phyloP scores from a whole-genome alignment of 257 asterid genomes.

The Vinca minor region DNA sequence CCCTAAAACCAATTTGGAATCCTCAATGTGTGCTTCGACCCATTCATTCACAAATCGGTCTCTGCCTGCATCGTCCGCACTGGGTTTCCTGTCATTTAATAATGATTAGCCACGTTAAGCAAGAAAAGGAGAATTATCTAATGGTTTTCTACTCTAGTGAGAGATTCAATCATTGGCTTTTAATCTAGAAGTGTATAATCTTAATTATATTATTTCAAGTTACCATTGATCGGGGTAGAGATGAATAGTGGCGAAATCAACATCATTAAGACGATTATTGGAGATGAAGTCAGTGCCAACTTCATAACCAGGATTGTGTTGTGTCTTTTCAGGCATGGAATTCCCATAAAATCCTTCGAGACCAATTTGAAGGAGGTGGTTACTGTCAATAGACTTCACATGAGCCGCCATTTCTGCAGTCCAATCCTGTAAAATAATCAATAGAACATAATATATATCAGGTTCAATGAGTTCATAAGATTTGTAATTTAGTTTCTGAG shows the following conservation, averaged over 20 bases:
- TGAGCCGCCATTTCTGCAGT: conserved; percentile 39
- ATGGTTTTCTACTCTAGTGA: too few relatives aligned
- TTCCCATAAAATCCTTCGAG: conserved; percentile 86
- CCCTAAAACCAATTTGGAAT: conserved; percentile 27
- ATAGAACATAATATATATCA: too few relatives aligned
- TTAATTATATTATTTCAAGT: background rate
- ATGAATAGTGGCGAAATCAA: conserved; percentile 70
- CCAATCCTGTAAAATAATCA: conserved; percentile 18
- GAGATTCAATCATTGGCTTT: too few relatives aligned
- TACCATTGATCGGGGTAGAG: conserved; percentile 72
- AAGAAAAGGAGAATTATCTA: too few relatives aligned
- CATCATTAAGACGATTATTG: conserved; percentile 35
- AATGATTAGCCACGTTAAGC: too few relatives aligned
- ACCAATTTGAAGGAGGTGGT: conserved; percentile 58
- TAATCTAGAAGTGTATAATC: too few relatives aligned
- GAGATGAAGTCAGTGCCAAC: conserved; percentile 67
- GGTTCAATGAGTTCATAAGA: too few relatives aligned
- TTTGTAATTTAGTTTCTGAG: too few relatives aligned
- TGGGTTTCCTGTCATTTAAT: conserved; percentile 27
- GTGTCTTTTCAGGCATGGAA: conserved; percentile 43
- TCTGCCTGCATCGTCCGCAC: conserved; percentile 26
- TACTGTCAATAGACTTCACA: conserved; percentile 47
- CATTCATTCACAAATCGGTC: conserved; percentile 36
- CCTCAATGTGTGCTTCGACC: conserved; percentile 36
- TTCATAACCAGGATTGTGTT: conserved; percentile 59